Evolutionary conservation across 225 moss, liverwort and hornwort species (phyloP).

Genomic region (Neckera pumila): DNA sequence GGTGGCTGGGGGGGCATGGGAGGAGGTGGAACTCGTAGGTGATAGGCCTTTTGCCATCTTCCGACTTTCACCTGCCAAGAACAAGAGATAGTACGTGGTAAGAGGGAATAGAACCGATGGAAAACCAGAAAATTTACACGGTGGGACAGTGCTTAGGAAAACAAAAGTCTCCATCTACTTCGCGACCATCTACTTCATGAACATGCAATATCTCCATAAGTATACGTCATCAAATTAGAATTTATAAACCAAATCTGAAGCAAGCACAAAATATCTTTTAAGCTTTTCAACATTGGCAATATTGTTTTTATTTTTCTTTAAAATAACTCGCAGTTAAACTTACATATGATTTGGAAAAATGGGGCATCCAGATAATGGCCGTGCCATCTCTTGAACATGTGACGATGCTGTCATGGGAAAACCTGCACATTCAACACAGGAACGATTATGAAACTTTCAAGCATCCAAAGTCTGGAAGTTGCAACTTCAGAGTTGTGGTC

Average conservation of each 20-base stretch:
- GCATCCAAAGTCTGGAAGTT: not conserved
- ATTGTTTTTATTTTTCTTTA: too few species aligned
- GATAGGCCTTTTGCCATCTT: conserved; percentile 94
- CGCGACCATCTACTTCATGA: not conserved
- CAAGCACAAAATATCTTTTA: not conserved
- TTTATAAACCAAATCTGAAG: too few species aligned
- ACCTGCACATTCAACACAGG: conserved; percentile 15
- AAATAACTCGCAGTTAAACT: not conserved
- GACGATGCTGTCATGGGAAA: conserved; percentile 93
- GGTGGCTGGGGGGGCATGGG: conserved; percentile 86
- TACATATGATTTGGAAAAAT: conserved; percentile 78
- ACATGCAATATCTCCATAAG: not conserved
- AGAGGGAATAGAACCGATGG: not conserved
- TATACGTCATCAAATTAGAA: not conserved
- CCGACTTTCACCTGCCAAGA: conserved; percentile 68
- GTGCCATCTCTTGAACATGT: conserved; percentile 98
- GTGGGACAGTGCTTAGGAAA: not conserved
- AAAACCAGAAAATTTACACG: not conserved
- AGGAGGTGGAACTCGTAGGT: conserved; percentile 85
- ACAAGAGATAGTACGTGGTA: not conserved
- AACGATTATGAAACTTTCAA: not conserved
- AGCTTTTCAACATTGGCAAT: too few species aligned
- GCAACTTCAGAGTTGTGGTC: not conserved
- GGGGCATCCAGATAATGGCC: conserved; percentile 95
- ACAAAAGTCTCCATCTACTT: not conserved